Base-by-base conservation (phyloP, 257 asterid genomes). In the Przewalskia tangutica region DNA sequence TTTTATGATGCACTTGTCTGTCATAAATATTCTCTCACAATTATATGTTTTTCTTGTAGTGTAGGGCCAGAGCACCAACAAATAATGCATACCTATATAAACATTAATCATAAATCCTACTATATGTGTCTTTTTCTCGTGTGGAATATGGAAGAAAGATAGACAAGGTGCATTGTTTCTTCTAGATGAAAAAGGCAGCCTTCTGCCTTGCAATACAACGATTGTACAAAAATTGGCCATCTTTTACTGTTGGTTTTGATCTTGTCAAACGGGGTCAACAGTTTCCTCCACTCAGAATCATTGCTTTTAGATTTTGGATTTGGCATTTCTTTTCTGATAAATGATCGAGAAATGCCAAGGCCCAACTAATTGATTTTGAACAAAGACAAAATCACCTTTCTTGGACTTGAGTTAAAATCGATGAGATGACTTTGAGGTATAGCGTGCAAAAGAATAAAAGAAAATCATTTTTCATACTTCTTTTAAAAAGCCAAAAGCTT, bases 201-300 rank as follows among this genome's bases (percentile, higher is more conserved):
- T 51, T 38, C 50, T 4, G 14, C 51, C 62, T 51, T 38, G 23
- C 62, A 56, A 56, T 16, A 82, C 62, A 53, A 54, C 17, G 13
- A 46, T 76, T 32, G 67, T 27, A 40, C 50, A 8, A 64, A 5
- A 5, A 38, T 77, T 34, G 27, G 50, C 18, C 70, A 75, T 53
- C 58, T 38, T 64, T 36, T 65, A 7, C 82, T 0, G 3, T 36
- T 60, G 78, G 54, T 54, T 46, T 23, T 56, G 63, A 56, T 12
- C 48, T 82, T n/a, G 44, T 59, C 5, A 38, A 38, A 38, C 5
- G 42, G 42, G 42, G 42, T 38, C 81, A 59, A 76, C 80, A 77
- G 83, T 83, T 6, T 83, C 63, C 80, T 14, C 85, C 85, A 82
- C 82, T 63, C 34, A 38, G 12, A 64, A 44, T 17, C 11, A 59